phyloP scores from a whole-genome alignment of 164 flowering plant species.

The Hamamelis virginiana region DNA sequence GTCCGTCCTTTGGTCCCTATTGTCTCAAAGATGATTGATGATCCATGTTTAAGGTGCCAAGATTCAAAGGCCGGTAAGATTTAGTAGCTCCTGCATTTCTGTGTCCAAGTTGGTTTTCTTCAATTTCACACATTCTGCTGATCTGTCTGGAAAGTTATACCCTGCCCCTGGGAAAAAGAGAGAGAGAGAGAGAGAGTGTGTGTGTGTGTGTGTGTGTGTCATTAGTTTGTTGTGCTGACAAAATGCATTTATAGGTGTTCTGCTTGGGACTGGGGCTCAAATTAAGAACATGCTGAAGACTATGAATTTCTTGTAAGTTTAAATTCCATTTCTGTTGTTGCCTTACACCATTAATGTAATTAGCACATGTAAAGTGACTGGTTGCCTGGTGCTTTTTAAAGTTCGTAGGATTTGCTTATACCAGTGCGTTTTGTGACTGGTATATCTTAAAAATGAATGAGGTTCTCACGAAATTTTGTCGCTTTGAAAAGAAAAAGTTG shows the following conservation, averaged over 20 bases:
- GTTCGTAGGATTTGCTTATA: slow-evolving; percentile 8
- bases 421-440: neutral
- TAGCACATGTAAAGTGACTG: neutral
- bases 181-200: too few relatives aligned
- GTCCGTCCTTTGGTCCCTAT: neutral
- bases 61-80: slow-evolving; percentile 7
- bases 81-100: neutral
- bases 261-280: neutral
- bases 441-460: neutral
- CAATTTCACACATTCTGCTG: neutral
- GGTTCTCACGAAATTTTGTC: neutral
- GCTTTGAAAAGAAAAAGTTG: neutral
- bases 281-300: neutral
- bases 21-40: neutral
- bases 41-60: slow-evolving; percentile 5
- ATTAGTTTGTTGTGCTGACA: neutral
- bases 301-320: slow-evolving; percentile 10
- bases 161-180: neutral
- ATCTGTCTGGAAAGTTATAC: neutral
- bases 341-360: neutral
- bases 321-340: neutral
- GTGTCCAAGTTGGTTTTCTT: neutral
- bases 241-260: slow-evolving; percentile 1
- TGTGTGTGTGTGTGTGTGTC: neutral
- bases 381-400: neutral